Conservation (phyloP, 441 rosid genomes). For the Croton setiger region DNA sequence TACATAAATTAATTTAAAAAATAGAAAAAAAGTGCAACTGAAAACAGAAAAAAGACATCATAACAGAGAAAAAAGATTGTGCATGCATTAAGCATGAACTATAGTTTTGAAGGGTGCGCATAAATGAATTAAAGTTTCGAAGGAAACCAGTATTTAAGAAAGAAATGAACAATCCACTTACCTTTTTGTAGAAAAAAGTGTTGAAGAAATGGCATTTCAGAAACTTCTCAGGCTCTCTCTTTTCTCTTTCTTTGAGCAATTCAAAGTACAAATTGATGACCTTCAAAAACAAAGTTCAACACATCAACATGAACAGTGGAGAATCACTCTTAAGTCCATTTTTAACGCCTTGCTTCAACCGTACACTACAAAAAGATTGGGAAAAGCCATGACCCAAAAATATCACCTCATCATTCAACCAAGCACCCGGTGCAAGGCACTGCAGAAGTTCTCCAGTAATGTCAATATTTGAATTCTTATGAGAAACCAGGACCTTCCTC, state of each 20-base stretch:
- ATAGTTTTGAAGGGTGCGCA: too few species aligned
- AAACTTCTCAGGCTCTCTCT: slow-evolving; percentile 69
- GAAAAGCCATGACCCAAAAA: slow-evolving; percentile 6
- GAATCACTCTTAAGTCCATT: background rate
- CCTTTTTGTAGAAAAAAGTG: slow-evolving; percentile 93
- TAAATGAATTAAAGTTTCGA: background rate
- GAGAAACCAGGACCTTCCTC: slow-evolving; percentile 48
- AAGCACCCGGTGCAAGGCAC: slow-evolving; percentile 72
- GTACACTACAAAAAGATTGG: background rate
- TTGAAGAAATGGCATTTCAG: slow-evolving; percentile 86
- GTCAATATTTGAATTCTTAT: slow-evolving; percentile 58
- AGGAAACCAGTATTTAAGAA: slow-evolving; percentile 7
- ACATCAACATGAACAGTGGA: slow-evolving; percentile 12
- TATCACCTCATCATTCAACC: slow-evolving; percentile 96
- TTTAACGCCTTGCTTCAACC: background rate
- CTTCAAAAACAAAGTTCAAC: slow-evolving; percentile 37
- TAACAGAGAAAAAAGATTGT: background rate
- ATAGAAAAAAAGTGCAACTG: background rate
- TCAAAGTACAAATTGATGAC: slow-evolving; percentile 86
- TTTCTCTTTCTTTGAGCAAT: slow-evolving; percentile 90
- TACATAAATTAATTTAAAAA: background rate
- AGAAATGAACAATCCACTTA: slow-evolving; percentile 24
- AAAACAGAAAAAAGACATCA: background rate
- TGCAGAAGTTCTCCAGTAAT: slow-evolving; percentile 61
- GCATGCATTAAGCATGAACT: background rate